These are phyloP conservation scores for Phaeotremella skinneri DNA, from an alignment of 768 basidiomycete genomes.

Conservation along the genomic window DNA sequence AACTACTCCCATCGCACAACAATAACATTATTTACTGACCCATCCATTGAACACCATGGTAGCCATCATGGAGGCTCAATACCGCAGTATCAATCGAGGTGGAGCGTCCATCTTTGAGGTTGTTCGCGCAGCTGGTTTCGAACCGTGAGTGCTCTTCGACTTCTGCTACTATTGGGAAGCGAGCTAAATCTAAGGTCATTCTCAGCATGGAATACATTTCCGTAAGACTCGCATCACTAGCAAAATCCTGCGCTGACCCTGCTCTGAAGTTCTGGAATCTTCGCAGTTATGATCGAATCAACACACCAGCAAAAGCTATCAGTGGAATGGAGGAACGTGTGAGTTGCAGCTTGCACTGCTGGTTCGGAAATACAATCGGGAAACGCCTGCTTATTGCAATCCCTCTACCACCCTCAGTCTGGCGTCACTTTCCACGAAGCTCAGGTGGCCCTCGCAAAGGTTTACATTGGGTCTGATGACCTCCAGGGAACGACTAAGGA, in stretches of 20 bases:
- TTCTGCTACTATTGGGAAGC: conserved; percentile 1
- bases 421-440: conserved; percentile 81
- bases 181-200: conserved; percentile 7
- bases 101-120: conserved; percentile 82
- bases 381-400: neutral
- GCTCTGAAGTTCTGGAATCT: conserved; percentile 72
- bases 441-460: conserved; percentile 67
- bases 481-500: conserved; percentile 57
- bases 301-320: conserved; percentile 61
- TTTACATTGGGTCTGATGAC: conserved; percentile 48
- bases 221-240: conserved; percentile 61
- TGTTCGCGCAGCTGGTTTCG: conserved; percentile 69
- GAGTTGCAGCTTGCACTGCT: conserved; percentile 6
- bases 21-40: neutral
- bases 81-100: conserved; percentile 80
- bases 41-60: neutral
- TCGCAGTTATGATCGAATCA: conserved; percentile 84
- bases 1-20: too few relatives aligned
- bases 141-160: conserved; percentile 51
- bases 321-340: conserved; percentile 63
- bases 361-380: neutral
- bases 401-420: conserved; percentile 52
- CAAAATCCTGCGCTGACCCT: conserved; percentile 8
- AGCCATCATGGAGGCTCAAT: conserved; percentile 74
- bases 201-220: conserved; percentile 39